Conservation (phyloP, 192 early-diverging fungal species). For the Umbelopsis sp. region DNA sequence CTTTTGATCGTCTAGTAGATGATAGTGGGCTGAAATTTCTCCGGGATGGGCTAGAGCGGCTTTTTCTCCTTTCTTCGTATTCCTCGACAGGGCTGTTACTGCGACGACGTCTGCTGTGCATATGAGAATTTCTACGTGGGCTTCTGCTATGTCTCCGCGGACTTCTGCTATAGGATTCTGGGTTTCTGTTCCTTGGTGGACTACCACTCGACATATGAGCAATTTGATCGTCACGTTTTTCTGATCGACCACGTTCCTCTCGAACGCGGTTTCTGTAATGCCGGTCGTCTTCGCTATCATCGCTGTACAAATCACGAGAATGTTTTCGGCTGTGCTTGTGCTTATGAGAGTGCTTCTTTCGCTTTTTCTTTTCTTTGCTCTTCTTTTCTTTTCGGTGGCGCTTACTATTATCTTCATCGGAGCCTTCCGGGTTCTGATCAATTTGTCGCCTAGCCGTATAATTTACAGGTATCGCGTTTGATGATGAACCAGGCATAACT, state of each 20-base stretch:
- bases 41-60: background rate
- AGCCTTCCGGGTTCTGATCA: background rate
- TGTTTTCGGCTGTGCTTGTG: conserved; percentile 2
- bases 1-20: too few species aligned
- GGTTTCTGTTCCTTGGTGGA: background rate
- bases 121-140: background rate
- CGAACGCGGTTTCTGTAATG: background rate
- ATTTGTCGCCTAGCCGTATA: background rate
- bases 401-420: background rate
- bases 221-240: background rate
- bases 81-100: too few species aligned
- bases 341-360: conserved; percentile 22
- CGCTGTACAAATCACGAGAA: background rate
- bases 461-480: background rate
- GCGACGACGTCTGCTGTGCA: background rate
- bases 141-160: background rate
- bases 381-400: conserved; percentile 21
- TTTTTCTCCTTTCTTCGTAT: background rate
- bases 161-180: background rate
- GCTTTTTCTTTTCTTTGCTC: conserved; percentile 26
- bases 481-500: background rate
- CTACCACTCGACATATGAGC: background rate
- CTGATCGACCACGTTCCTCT: background rate
- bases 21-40: background rate
- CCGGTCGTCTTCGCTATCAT: conserved; percentile 11